Evolutionary conservation across 1,284 basidiomycete species (phyloP).

Genomic region (Rhodotorula mucilaginosa): DNA sequence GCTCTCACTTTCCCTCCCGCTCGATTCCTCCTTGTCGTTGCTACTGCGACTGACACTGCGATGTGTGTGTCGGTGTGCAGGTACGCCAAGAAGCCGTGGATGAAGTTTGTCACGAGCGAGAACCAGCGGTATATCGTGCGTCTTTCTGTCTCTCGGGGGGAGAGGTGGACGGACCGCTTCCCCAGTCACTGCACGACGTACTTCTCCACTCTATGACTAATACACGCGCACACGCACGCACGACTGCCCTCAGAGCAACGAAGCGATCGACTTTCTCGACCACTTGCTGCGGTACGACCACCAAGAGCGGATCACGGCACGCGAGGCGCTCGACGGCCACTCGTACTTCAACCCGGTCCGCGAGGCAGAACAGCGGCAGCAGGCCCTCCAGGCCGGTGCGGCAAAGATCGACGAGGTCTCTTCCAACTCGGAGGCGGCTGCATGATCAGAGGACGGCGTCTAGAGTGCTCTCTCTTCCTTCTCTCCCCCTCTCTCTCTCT

Average conservation of each 20-base stretch:
- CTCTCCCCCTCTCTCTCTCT: background rate
- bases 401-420: background rate
- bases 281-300: conserved; percentile 53
- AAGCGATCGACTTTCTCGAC: conserved; percentile 95
- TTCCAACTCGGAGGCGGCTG: background rate
- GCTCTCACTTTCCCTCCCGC: too few species aligned
- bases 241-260: conserved; percentile 93
- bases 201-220: background rate
- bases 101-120: conserved; percentile 71
- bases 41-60: background rate
- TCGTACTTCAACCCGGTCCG: conserved; percentile 65
- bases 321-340: conserved; percentile 76
- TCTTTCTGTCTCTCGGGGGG: background rate
- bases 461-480: background rate
- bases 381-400: background rate
- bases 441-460: background rate
- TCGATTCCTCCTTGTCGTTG: too few species aligned
- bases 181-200: background rate
- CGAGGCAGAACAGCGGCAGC: background rate
- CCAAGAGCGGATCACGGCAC: conserved; percentile 81
- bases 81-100: conserved; percentile 87
- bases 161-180: background rate
- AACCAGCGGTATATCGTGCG: conserved; percentile 25
- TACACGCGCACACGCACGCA: background rate
- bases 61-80: background rate